phyloP scores from a whole-genome alignment of 495 filamentous ascomycete genomes.

The Podospora pseudoanserina region DNA sequence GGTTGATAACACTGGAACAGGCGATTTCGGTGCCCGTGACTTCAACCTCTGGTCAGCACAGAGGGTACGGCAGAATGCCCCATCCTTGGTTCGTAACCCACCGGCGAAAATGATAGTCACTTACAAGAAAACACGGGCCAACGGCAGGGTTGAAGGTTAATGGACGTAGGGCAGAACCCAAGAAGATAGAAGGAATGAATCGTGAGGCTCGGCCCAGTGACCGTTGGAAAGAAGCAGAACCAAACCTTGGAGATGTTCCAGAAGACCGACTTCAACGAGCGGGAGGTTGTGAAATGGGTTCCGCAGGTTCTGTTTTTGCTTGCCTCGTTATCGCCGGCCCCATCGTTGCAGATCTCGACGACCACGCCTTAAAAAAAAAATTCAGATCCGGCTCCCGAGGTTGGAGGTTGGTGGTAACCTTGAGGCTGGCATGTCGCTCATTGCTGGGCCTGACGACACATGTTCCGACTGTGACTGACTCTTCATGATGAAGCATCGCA shows the following conservation, averaged over 20 bases:
- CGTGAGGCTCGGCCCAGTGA: not conserved
- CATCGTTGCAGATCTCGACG: not conserved
- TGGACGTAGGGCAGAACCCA: not conserved
- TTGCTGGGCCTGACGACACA: not conserved
- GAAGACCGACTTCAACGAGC: not conserved
- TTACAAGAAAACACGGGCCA: too few relatives aligned
- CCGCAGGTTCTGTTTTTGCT: not conserved
- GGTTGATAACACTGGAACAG: not conserved
- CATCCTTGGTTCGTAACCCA: too few relatives aligned
- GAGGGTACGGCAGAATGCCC: not conserved
- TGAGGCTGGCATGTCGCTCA: not conserved
- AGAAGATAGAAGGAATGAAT: not conserved
- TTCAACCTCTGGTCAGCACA: not conserved
- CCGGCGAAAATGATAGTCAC: too few relatives aligned
- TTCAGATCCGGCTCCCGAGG: not conserved
- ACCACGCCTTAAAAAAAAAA: not conserved
- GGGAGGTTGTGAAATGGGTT: not conserved
- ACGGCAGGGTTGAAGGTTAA: not conserved
- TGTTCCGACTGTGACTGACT: not conserved
- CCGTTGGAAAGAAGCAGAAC: too few relatives aligned
- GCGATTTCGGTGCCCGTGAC: constrained; percentile 4
- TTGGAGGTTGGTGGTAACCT: not conserved
- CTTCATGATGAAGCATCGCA: not conserved
- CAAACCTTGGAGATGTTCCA: not conserved
- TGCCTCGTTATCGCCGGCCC: not conserved